A percentile compares a stretch with the other conserved stretches of the same genome.
These are phyloP conservation scores for Amanita exitialis DNA, from an alignment of 768 basidiomycete genomes.

Conservation along the genomic window DNA sequence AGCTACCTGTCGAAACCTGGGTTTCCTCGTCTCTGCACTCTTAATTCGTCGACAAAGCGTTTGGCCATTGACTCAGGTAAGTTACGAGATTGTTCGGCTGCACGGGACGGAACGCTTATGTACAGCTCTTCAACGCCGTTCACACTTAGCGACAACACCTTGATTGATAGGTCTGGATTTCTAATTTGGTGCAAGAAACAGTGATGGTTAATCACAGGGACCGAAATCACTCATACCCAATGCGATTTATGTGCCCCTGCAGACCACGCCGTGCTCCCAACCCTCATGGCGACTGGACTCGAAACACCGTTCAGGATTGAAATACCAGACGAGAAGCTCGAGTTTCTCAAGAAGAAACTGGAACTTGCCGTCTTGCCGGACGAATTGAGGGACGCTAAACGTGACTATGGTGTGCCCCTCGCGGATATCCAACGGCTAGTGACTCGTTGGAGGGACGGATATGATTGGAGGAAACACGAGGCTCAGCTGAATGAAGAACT, in stretches of 20 bases:
- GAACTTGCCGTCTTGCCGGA: conserved; percentile 29
- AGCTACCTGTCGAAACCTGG: too few species aligned
- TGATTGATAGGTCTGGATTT: background rate
- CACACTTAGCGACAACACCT: background rate
- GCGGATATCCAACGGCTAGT: conserved; percentile 37
- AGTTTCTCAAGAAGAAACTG: conserved; percentile 27
- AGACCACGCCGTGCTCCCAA: background rate
- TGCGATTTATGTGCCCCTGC: background rate
- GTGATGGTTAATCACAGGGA: background rate
- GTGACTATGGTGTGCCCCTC: conserved; percentile 39
- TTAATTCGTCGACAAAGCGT: background rate
- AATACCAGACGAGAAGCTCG: conserved; percentile 25
- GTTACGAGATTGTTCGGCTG: background rate
- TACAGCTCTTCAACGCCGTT: background rate
- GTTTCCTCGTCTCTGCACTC: background rate
- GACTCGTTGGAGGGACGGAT: conserved; percentile 36
- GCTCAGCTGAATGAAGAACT: conserved; percentile 36
- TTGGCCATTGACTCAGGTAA: background rate
- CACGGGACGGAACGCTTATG: background rate
- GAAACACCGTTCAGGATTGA: conserved; percentile 30
- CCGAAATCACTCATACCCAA: background rate
- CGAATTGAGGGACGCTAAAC: conserved; percentile 24
- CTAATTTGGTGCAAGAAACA: background rate
- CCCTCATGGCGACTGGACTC: conserved; percentile 3
- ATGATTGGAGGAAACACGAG: conserved; percentile 48